These are phyloP conservation scores for Yamadazyma atmosphaerica DNA, from an alignment of 1,139 yeast species.

Conservation along the genomic window DNA sequence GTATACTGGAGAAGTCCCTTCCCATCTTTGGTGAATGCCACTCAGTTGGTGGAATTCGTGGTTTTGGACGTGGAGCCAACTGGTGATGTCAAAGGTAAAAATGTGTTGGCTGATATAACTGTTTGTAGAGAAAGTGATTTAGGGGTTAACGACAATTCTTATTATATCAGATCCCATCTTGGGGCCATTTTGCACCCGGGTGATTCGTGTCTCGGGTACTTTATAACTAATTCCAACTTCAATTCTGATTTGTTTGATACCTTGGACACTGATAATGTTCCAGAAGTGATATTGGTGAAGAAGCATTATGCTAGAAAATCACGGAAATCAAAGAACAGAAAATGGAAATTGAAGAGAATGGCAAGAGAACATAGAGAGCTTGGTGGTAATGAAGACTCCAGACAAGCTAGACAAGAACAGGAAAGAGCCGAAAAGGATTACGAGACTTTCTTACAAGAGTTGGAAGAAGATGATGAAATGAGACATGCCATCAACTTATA, in stretches of 20 bases:
- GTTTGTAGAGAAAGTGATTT: slow-evolving; percentile 85
- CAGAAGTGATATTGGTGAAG: slow-evolving; percentile 94
- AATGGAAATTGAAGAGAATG: slow-evolving; percentile 98
- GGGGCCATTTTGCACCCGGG: slow-evolving; percentile 97
- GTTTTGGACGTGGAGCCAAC: slow-evolving; percentile 94
- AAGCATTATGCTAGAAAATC: slow-evolving; percentile 83
- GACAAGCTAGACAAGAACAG: slow-evolving; percentile 83
- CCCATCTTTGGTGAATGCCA: slow-evolving; percentile 70
- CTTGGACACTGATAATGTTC: slow-evolving; percentile 59
- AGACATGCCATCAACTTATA: slow-evolving; percentile 89
- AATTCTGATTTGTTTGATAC: slow-evolving; percentile 84
- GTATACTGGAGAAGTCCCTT: slow-evolving; percentile 90
- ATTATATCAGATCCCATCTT: slow-evolving; percentile 81
- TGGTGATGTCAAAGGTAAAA: slow-evolving; percentile 77
- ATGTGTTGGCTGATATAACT: slow-evolving; percentile 85
- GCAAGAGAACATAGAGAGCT: slow-evolving; percentile 91
- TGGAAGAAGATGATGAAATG: slow-evolving; percentile 95
- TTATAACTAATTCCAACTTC: slow-evolving; percentile 76
- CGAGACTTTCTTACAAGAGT: slow-evolving; percentile 92
- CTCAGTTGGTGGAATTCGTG: slow-evolving; percentile 82
- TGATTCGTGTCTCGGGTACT: slow-evolving; percentile 91
- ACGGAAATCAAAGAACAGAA: slow-evolving; percentile 75
- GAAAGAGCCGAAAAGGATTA: slow-evolving; percentile 95
- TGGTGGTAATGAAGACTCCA: slow-evolving; percentile 73
- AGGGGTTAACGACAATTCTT: slow-evolving; percentile 81